Conservation (phyloP, 768 basidiomycete species). For the Neoboletus brunneissimus region DNA sequence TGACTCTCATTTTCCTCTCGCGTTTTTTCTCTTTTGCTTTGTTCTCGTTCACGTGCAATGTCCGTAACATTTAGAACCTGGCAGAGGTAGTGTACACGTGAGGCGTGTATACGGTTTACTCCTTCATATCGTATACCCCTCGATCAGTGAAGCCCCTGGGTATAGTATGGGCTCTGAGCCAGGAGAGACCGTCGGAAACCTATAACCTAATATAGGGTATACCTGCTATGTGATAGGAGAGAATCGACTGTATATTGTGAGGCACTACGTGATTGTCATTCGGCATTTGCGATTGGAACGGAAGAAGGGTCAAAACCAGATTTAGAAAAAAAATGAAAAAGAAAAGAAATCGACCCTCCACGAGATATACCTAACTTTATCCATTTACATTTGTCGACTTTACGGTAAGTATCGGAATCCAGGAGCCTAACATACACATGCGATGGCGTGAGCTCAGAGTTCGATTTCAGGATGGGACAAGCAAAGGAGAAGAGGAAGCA, state of each 20-base stretch:
- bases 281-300: not conserved
- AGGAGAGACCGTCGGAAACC: not conserved
- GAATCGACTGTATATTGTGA: not conserved
- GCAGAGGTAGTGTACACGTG: no score
- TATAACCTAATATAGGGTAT: not conserved
- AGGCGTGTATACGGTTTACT: no score
- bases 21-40: no score
- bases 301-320: not conserved
- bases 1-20: no score
- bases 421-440: conserved; percentile 42
- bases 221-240: not conserved
- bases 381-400: not conserved
- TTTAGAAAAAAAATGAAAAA: no score
- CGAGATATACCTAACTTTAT: no score
- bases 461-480: not conserved
- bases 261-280: not conserved
- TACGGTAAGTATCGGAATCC: conserved; percentile 56
- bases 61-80: no score
- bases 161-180: not conserved
- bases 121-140: no score
- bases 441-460: not conserved
- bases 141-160: no score
- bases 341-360: not conserved
- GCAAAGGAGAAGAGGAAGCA: no score
- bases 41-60: no score